Conservation (phyloP, 306 rosid species). For the apple (Malus domestica) region DNA sequence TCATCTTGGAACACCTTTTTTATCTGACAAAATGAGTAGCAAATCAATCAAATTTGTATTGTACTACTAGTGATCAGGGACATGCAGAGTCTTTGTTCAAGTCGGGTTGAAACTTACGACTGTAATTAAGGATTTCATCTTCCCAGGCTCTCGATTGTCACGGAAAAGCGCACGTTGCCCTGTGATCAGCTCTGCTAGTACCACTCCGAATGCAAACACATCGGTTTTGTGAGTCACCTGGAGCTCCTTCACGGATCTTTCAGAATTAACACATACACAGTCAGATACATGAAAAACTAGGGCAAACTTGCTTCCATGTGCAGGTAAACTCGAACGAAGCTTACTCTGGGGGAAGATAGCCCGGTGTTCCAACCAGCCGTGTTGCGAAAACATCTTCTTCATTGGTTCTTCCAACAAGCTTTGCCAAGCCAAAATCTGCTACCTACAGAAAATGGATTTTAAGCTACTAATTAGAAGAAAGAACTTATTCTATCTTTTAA, state of each 20-base stretch:
- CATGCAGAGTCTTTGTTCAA: background rate
- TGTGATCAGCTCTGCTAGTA: slow-evolving; percentile 67
- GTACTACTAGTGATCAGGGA: background rate
- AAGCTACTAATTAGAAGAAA: background rate
- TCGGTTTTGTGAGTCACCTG: slow-evolving; percentile 79
- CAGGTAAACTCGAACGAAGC: slow-evolving; percentile 1
- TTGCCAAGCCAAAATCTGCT: slow-evolving; percentile 84
- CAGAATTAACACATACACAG: background rate
- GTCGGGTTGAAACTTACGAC: slow-evolving; percentile 39
- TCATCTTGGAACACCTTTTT: slow-evolving; percentile 46
- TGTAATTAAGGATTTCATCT: slow-evolving; percentile 50
- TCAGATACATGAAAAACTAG: slow-evolving; percentile 9
- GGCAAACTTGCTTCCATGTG: background rate
- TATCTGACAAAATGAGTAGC: slow-evolving; percentile 29
- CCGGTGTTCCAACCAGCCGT: slow-evolving; percentile 87
- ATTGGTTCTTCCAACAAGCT: slow-evolving; percentile 60
- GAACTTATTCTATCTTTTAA: background rate
- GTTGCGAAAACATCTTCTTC: slow-evolving; percentile 66
- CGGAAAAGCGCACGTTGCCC: slow-evolving; percentile 67
- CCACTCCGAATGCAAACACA: slow-evolving; percentile 89
- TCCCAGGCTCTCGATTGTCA: slow-evolving; percentile 44
- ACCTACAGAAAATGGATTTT: slow-evolving; percentile 30
- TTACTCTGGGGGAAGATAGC: slow-evolving; percentile 95
- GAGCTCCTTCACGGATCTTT: slow-evolving; percentile 77
- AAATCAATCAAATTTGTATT: slow-evolving; percentile 15